Conservation (phyloP, 2,329 filamentous ascomycete species). For the Samsoniella hepiali region DNA sequence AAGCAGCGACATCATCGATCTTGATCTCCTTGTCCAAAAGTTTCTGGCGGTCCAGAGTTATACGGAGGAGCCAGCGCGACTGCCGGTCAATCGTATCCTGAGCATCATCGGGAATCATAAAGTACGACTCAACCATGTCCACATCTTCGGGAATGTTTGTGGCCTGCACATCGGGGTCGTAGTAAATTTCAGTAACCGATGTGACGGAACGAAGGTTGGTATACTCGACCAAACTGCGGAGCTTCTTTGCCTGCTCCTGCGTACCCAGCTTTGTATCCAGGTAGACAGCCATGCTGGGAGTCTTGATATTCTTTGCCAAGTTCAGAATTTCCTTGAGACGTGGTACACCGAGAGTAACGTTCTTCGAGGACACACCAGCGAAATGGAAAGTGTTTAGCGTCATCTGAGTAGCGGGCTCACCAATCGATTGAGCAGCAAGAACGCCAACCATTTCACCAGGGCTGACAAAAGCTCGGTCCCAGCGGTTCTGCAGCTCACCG, state of each 20-base stretch:
- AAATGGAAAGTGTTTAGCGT: conserved; percentile 99
- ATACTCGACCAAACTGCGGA: conserved; percentile 90
- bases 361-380: conserved; percentile 99
- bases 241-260: conserved; percentile 77
- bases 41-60: conserved; percentile 89
- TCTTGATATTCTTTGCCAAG: conserved; percentile 97
- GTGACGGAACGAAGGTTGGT: conserved; percentile 91
- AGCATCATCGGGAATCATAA: conserved; percentile 81
- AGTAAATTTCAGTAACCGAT: conserved; percentile 92
- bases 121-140: conserved; percentile 97
- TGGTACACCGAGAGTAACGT: conserved; percentile 97
- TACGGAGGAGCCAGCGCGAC: conserved; percentile 92
- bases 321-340: conserved; percentile 99
- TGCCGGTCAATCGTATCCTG: conserved; percentile 64
- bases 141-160: conserved; percentile 84
- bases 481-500: conserved; percentile 85
- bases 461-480: conserved; percentile 78
- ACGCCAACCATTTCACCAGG: conserved; percentile 99
- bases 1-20: conserved; percentile 84
- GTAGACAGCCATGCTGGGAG: conserved; percentile 93
- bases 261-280: conserved; percentile 62
- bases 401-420: conserved; percentile 98
- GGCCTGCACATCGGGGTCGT: conserved; percentile 82
- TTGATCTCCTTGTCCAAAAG: conserved; percentile 90
- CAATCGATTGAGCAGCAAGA: conserved; percentile 94